phyloP scores from a whole-genome alignment of 2,329 filamentous ascomycete species.

The Aspergillus transmontanensis region DNA sequence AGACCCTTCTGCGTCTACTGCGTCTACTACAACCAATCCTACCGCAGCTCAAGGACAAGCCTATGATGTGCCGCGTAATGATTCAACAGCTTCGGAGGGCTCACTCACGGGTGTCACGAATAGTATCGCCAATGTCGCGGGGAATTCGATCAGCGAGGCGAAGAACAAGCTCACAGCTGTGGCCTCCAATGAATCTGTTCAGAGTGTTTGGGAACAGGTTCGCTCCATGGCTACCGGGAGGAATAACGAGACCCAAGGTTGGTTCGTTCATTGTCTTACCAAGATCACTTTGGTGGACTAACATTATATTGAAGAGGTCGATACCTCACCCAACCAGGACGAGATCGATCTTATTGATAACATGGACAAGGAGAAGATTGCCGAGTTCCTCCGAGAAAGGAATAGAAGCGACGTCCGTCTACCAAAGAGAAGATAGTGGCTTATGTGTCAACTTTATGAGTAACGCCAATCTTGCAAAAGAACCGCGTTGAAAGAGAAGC shows the following conservation, averaged over 20 bases:
- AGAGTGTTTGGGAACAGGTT: constrained; percentile 14
- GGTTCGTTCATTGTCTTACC: background rate
- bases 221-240: constrained; percentile 12
- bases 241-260: constrained; percentile 9
- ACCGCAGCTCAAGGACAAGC: background rate
- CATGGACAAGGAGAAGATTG: constrained; percentile 33
- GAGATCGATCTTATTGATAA: constrained; percentile 30
- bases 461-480: background rate
- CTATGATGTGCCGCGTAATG: background rate
- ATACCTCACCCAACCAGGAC: constrained; percentile 11
- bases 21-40: background rate
- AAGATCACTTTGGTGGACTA: background rate
- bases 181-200: constrained; percentile 14
- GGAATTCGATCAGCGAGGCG: constrained; percentile 12
- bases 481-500: background rate
- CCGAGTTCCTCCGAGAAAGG: constrained; percentile 35
- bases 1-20: background rate
- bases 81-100: background rate
- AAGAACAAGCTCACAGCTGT: constrained; percentile 14
- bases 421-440: background rate
- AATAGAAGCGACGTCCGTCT: constrained; percentile 26
- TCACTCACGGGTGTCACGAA: constrained; percentile 5
- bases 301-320: background rate
- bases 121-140: constrained; percentile 14
- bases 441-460: background rate